Conservation (phyloP, 768 basidiomycete genomes). For the Lactarius vividus region DNA sequence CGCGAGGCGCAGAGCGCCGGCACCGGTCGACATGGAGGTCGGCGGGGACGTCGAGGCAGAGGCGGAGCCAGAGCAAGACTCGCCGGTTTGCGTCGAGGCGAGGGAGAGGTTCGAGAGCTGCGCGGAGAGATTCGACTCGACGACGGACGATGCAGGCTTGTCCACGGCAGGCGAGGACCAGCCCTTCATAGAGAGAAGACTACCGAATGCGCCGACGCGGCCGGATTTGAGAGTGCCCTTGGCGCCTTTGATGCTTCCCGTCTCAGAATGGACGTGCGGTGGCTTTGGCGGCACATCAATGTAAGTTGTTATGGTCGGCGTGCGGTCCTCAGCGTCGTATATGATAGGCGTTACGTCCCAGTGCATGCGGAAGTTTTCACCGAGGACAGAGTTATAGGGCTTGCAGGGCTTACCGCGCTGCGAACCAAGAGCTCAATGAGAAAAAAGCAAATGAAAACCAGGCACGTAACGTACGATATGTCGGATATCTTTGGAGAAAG, state of each 20-base stretch:
- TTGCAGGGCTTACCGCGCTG: slow-evolving; percentile 93
- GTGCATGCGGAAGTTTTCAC: slow-evolving; percentile 86
- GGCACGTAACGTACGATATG: slow-evolving; percentile 62
- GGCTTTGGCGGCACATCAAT: slow-evolving; percentile 31
- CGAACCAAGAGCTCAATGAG: not conserved
- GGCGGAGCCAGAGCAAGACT: slow-evolving; percentile 16
- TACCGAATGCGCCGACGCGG: slow-evolving; percentile 56
- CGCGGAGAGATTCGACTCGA: slow-evolving; percentile 47
- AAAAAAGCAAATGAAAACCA: not conserved
- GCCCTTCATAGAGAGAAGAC: slow-evolving; percentile 45
- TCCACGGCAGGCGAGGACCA: slow-evolving; percentile 41
- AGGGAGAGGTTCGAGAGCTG: slow-evolving; percentile 63
- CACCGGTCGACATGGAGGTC: slow-evolving; percentile 28
- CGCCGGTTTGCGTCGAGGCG: slow-evolving; percentile 35
- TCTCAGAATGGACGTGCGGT: slow-evolving; percentile 41
- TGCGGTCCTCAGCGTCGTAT: slow-evolving; percentile 47
- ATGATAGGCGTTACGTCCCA: slow-evolving; percentile 74
- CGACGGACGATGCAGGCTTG: slow-evolving; percentile 38
- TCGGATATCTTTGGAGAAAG: slow-evolving; percentile 92
- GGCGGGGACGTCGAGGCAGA: slow-evolving; percentile 31
- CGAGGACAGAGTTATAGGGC: slow-evolving; percentile 84
- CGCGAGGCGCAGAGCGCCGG: slow-evolving; percentile 53
- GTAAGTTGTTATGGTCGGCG: slow-evolving; percentile 47
- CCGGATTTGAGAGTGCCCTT: slow-evolving; percentile 53
- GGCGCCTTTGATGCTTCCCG: slow-evolving; percentile 46